Percentiles rank a stretch among this genome's conserved stretches.
phyloP scores from a whole-genome alignment of 2,329 filamentous ascomycete species.

The Pseudogymnoascus sp. region DNA sequence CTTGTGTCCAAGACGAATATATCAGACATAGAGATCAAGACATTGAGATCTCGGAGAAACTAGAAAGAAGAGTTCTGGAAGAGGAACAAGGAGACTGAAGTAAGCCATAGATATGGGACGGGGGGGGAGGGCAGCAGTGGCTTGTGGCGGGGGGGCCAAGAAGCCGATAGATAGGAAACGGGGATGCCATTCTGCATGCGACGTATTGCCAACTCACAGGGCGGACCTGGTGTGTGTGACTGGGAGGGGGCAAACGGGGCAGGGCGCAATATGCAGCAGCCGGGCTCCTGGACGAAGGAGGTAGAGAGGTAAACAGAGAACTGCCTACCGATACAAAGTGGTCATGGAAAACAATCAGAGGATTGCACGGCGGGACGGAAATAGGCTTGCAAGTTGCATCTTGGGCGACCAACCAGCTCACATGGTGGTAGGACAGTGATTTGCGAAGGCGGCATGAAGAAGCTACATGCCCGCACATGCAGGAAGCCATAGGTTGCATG shows the following conservation, averaged over 20 bases:
- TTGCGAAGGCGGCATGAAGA: constrained; percentile 7
- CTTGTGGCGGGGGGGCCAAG: not conserved
- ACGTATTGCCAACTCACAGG: constrained; percentile 6
- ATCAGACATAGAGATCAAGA: constrained; percentile 6
- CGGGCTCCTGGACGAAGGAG: not conserved
- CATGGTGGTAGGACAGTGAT: constrained; percentile 6
- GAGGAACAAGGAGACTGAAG: constrained; percentile 5
- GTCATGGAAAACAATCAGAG: constrained; percentile 7
- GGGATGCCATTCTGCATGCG: constrained; percentile 7
- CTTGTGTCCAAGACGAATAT: constrained; percentile 3
- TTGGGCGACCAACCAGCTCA: constrained; percentile 4
- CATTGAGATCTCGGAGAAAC: constrained; percentile 8
- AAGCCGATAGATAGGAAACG: constrained; percentile 1
- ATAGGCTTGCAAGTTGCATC: constrained; percentile 5
- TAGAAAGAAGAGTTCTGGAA: constrained; percentile 5
- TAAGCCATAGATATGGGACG: constrained; percentile 1
- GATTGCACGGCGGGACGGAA: constrained; percentile 1
- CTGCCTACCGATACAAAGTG: not conserved
- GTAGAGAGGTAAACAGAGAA: not conserved
- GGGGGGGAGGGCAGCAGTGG: not conserved
- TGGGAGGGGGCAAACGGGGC: not conserved
- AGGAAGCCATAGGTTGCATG: constrained; percentile 1
- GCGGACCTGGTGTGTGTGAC: constrained; percentile 5
- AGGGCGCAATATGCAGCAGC: constrained; percentile 5
- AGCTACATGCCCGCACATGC: not conserved